These are phyloP conservation scores for Solanum etuberosum DNA, from an alignment of 257 asterid genomes.

Conservation along the genomic window DNA sequence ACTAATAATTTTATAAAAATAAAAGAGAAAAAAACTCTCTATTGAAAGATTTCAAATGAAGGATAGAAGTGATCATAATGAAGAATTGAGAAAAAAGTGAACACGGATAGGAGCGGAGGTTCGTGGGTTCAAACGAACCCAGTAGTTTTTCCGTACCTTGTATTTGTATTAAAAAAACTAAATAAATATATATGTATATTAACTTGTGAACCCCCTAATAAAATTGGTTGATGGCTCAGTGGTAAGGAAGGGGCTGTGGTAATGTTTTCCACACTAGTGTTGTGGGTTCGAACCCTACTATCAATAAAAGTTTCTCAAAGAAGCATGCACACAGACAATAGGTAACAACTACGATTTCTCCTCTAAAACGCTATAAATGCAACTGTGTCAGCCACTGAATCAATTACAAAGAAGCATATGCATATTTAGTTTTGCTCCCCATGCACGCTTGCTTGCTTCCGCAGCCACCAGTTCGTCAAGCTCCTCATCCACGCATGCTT, in stretches of 20 bases:
- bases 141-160: neutral
- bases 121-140: neutral
- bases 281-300: too few species aligned
- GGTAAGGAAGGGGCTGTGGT: too few species aligned
- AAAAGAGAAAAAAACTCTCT: neutral
- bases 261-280: too few species aligned
- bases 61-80: neutral
- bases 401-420: neutral
- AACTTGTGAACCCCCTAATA: too few species aligned
- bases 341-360: neutral
- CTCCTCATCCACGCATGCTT: neutral
- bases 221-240: too few species aligned
- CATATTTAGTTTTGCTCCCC: constrained; percentile 19
- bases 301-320: too few species aligned
- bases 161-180: neutral
- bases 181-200: too few species aligned
- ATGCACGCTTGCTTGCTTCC: constrained; percentile 22
- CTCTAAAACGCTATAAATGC: neutral
- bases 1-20: neutral
- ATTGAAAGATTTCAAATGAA: neutral
- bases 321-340: neutral
- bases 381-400: neutral
- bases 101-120: neutral
- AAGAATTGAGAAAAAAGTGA: neutral
- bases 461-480: constrained; percentile 39